A percentile compares a stretch with the other conserved stretches of the same genome.
These are phyloP conservation scores for Haberlea rhodopensis DNA, from an alignment of 257 asterid species.

Conservation along the genomic window DNA sequence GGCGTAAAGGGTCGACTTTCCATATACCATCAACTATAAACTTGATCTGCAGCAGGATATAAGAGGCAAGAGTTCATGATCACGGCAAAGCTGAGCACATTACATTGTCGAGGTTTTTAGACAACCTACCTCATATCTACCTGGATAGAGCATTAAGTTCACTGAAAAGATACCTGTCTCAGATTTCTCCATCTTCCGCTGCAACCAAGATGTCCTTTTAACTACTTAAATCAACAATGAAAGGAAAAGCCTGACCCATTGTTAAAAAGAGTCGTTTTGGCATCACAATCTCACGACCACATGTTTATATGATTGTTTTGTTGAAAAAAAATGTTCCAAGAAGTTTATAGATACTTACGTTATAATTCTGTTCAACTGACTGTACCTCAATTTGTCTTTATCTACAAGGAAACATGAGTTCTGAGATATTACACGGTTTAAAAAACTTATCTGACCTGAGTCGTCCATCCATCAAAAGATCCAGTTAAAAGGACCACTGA, in stretches of 20 bases:
- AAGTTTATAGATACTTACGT: too few relatives aligned
- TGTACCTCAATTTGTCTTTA: neutral
- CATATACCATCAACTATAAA: slow-evolving; percentile 87
- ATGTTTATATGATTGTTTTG: neutral
- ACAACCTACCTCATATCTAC: slow-evolving; percentile 78
- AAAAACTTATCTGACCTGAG: slow-evolving; percentile 55
- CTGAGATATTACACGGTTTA: slow-evolving; percentile 17
- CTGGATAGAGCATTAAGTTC: slow-evolving; percentile 72
- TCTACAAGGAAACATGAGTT: slow-evolving; percentile 22
- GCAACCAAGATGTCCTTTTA: slow-evolving; percentile 34
- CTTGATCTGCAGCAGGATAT: slow-evolving; percentile 58
- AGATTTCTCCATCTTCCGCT: slow-evolving; percentile 87
- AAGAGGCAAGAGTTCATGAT: too few relatives aligned
- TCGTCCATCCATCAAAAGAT: slow-evolving; percentile 94
- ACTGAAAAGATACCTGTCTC: slow-evolving; percentile 60
- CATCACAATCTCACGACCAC: neutral
- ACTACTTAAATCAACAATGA: neutral
- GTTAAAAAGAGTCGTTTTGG: neutral
- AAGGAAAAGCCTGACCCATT: slow-evolving; percentile 9
- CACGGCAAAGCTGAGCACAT: too few relatives aligned
- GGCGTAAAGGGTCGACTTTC: slow-evolving; percentile 78
- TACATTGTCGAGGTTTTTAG: too few relatives aligned
- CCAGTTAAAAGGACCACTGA: slow-evolving; percentile 73
- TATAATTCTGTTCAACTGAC: too few relatives aligned
- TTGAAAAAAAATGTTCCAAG: too few relatives aligned